Evolutionary conservation across 306 rosid species (phyloP).

Genomic region (Inga laurina): DNA sequence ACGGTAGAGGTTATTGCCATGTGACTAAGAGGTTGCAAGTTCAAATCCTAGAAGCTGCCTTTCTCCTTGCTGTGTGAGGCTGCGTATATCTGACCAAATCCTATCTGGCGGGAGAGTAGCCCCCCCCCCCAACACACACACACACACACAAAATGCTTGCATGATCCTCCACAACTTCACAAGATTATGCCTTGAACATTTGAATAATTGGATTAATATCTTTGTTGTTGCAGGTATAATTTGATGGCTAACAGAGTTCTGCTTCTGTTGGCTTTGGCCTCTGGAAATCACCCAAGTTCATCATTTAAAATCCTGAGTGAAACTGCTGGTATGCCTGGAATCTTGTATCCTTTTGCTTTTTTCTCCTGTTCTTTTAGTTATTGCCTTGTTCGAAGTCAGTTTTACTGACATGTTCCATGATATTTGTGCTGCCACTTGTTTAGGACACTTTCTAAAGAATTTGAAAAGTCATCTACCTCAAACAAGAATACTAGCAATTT

Average conservation of each 20-base stretch:
- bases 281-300: conserved; percentile 76
- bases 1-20: too few species aligned
- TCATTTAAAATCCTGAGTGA: conserved; percentile 82
- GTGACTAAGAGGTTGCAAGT: too few species aligned
- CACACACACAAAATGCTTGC: too few species aligned
- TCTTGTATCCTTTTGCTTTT: conserved; percentile 24
- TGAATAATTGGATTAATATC: conserved; percentile 23
- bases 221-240: conserved; percentile 70
- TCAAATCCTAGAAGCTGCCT: too few species aligned
- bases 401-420: conserved; percentile 22
- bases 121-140: too few species aligned
- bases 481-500: conserved; percentile 96
- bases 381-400: conserved; percentile 13
- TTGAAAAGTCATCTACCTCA: conserved; percentile 97
- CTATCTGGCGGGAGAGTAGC: too few species aligned
- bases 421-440: conserved; percentile 28
- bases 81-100: too few species aligned
- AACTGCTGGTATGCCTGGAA: conserved; percentile 77
- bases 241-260: conserved; percentile 97
- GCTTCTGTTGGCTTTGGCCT: conserved; percentile 90
- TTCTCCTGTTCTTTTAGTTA: not conserved
- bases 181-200: conserved; percentile 17
- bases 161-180: conserved; percentile 8
- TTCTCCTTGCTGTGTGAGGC: too few species aligned
- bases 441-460: conserved; percentile 95